Evolutionary conservation across 768 basidiomycete species (phyloP).

Genomic region (Favolaschia claudopus): DNA sequence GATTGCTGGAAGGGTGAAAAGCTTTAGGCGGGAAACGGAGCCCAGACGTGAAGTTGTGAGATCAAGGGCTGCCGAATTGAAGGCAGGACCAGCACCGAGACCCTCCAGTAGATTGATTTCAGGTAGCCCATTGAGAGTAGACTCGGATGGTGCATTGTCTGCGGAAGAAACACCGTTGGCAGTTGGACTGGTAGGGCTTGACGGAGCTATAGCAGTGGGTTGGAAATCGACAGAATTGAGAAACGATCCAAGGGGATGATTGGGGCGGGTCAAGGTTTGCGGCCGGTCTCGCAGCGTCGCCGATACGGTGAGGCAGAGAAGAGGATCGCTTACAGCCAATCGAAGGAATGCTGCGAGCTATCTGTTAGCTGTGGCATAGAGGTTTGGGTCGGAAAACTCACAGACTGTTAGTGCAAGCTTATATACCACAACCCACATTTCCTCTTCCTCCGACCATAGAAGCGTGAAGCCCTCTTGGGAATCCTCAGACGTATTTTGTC

Average conservation of each 20-base stretch:
- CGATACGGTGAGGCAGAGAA: slow-evolving; percentile 85
- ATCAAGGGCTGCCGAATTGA: slow-evolving; percentile 36
- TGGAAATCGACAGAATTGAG: slow-evolving; percentile 46
- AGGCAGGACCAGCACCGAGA: slow-evolving; percentile 62
- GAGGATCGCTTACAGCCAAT: slow-evolving; percentile 71
- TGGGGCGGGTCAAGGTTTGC: slow-evolving; percentile 49
- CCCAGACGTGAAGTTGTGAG: slow-evolving; percentile 80
- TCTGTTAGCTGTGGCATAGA: neutral
- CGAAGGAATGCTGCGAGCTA: slow-evolving; percentile 71
- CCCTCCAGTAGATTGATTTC: slow-evolving; percentile 77
- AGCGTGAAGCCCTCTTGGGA: slow-evolving; percentile 67
- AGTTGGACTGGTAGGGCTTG: slow-evolving; percentile 32
- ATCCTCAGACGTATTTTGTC: slow-evolving; percentile 56
- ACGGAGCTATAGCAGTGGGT: slow-evolving; percentile 37
- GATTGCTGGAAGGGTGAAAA: slow-evolving; percentile 68
- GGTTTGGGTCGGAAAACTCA: slow-evolving; percentile 47
- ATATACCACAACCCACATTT: slow-evolving; percentile 84
- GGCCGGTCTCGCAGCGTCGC: slow-evolving; percentile 89
- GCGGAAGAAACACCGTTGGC: slow-evolving; percentile 32
- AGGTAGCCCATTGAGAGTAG: slow-evolving; percentile 58
- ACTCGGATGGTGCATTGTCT: slow-evolving; percentile 38
- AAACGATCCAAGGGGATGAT: slow-evolving; percentile 52
- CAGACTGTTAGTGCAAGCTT: slow-evolving; percentile 79
- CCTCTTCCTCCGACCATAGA: slow-evolving; percentile 66
- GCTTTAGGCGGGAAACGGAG: slow-evolving; percentile 66